These are phyloP conservation scores for Taphrina betulina DNA, from an alignment of 1,139 yeast species.

Conservation along the genomic window DNA sequence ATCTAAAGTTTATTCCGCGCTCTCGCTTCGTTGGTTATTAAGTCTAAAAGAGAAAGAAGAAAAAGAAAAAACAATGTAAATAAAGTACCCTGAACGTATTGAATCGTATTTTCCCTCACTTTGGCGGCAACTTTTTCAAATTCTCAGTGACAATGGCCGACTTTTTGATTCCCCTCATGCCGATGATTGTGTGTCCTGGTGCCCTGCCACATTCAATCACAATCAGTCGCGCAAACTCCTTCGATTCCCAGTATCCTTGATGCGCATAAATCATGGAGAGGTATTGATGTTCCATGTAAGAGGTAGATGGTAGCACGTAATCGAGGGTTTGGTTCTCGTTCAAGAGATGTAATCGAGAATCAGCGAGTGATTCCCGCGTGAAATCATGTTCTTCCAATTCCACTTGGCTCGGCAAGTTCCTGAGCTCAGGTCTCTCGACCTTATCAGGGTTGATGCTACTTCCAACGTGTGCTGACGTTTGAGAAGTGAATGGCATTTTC, in stretches of 20 bases:
- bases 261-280: constrained; percentile 49
- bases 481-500: constrained; percentile 3
- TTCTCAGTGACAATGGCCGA: not conserved
- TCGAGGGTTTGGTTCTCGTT: constrained; percentile 51
- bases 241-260: constrained; percentile 48
- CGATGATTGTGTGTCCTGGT: constrained; percentile 28
- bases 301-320: constrained; percentile 45
- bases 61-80: too few relatives aligned
- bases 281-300: constrained; percentile 47
- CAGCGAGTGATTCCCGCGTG: constrained; percentile 41
- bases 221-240: constrained; percentile 48
- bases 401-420: constrained; percentile 37
- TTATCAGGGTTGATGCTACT: not conserved
- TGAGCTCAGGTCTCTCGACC: constrained; percentile 4
- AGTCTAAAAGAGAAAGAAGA: too few relatives aligned
- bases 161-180: constrained; percentile 2
- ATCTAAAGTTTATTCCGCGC: too few relatives aligned
- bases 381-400: constrained; percentile 43
- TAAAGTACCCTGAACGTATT: too few relatives aligned
- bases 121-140: not conserved
- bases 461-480: not conserved
- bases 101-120: too few relatives aligned
- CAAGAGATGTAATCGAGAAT: constrained; percentile 42
- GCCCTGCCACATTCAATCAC: constrained; percentile 47
- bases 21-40: too few relatives aligned